Conservation (phyloP, 2,329 filamentous ascomycete genomes). For the Aureobasidium lini region DNA sequence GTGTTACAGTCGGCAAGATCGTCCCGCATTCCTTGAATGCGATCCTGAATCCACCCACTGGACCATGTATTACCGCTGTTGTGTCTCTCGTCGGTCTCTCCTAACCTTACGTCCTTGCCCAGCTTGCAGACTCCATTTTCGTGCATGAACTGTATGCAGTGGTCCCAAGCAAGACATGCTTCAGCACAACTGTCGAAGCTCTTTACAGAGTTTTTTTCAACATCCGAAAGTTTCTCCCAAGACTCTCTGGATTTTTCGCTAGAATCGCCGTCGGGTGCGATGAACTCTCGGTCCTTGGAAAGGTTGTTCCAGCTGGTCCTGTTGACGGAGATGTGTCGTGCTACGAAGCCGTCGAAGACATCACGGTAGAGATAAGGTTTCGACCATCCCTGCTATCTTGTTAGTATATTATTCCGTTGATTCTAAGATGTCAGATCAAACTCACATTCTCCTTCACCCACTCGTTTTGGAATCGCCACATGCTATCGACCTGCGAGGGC, state of each 20-base stretch:
- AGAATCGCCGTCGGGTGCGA: constrained; percentile 15
- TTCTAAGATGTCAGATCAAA: background rate
- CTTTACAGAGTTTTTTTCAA: constrained; percentile 22
- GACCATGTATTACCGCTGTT: constrained; percentile 21
- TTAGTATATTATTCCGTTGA: background rate
- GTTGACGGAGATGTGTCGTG: constrained; percentile 24
- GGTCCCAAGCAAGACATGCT: constrained; percentile 22
- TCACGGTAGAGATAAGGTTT: constrained; percentile 28
- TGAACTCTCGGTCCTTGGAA: constrained; percentile 23
- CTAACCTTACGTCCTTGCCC: constrained; percentile 26
- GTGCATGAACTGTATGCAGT: constrained; percentile 31
- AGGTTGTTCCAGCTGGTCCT: constrained; percentile 29
- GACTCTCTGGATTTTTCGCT: constrained; percentile 16
- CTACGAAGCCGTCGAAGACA: constrained; percentile 28
- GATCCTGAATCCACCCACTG: constrained; percentile 26
- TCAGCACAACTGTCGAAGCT: constrained; percentile 24
- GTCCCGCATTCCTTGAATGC: constrained; percentile 21
- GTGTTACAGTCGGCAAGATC: constrained; percentile 20
- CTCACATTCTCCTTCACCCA: constrained; percentile 15
- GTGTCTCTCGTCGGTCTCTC: constrained; percentile 25
- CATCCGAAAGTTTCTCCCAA: constrained; percentile 19
- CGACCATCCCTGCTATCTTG: constrained; percentile 21
- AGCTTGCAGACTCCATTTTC: constrained; percentile 26
- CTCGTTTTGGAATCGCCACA: constrained; percentile 25
- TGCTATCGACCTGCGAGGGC: constrained; percentile 22